These are phyloP conservation scores for Byssoonygena ceratinophila DNA, from an alignment of 2,329 filamentous ascomycete genomes.

Conservation along the genomic window DNA sequence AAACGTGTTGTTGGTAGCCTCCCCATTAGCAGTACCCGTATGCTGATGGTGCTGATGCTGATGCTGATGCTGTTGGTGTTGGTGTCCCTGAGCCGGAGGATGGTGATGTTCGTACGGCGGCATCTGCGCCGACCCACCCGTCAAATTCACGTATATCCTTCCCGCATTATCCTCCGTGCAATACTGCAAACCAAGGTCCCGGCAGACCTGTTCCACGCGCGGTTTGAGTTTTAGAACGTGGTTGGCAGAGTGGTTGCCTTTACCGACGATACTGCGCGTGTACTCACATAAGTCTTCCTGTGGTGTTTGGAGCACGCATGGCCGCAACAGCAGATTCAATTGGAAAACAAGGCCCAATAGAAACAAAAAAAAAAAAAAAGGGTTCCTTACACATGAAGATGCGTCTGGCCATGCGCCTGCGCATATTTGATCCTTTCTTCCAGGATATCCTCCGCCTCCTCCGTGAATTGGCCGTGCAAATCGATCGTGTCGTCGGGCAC, in stretches of 20 bases:
- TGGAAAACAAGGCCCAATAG: no score
- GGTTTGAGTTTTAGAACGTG: constrained; percentile 93
- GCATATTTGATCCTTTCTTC: constrained; percentile 76
- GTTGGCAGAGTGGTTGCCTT: constrained; percentile 73
- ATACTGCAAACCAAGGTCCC: constrained; percentile 71
- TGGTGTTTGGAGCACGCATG: neutral
- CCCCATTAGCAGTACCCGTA: constrained; percentile 49
- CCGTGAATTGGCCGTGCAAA: constrained; percentile 85
- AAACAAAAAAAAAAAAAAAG: no score
- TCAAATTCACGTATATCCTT: constrained; percentile 76
- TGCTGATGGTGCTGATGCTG: constrained; percentile 38
- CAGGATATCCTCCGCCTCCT: constrained; percentile 86
- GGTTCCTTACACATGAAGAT: constrained; percentile 75
- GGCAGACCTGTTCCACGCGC: constrained; percentile 78
- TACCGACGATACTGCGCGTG: constrained; percentile 66
- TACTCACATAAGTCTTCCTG: neutral
- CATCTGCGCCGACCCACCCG: constrained; percentile 54
- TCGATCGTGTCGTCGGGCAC: constrained; percentile 78
- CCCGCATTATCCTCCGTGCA: constrained; percentile 81
- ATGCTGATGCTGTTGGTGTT: constrained; percentile 23
- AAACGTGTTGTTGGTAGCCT: constrained; percentile 51
- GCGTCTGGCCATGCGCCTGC: constrained; percentile 59
- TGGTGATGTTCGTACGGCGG: constrained; percentile 32
- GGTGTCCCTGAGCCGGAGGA: constrained; percentile 26
- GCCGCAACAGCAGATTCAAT: no score